A percentile compares a stretch with the other conserved stretches of the same genome.
Conservation (phyloP, 257 asterid species). For the Gynochthodes officinalis region DNA sequence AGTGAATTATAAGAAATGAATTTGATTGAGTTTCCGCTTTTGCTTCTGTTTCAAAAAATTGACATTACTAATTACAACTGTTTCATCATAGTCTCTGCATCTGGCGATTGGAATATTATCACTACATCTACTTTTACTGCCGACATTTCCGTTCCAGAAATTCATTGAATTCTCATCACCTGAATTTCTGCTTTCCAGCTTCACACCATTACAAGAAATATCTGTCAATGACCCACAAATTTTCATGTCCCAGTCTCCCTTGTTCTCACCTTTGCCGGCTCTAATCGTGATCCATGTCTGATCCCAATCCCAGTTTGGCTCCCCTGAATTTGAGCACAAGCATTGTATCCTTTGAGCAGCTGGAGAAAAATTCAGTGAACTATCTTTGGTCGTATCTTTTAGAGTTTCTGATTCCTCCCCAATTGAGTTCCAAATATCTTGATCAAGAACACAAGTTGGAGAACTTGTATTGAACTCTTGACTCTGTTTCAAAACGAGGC, state of each 20-base stretch:
- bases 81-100: slow-evolving; percentile 4
- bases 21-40: slow-evolving; percentile 13
- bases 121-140: slow-evolving; percentile 5
- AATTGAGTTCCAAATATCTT: slow-evolving; percentile 59
- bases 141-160: slow-evolving; percentile 3
- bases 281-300: slow-evolving; percentile 53
- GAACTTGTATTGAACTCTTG: slow-evolving; percentile 28
- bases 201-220: not conserved
- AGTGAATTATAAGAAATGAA: slow-evolving; percentile 3
- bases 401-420: slow-evolving; percentile 30
- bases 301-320: slow-evolving; percentile 33
- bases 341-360: slow-evolving; percentile 24
- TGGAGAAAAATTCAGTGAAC: slow-evolving; percentile 8
- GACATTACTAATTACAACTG: slow-evolving; percentile 18
- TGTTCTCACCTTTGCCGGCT: slow-evolving; percentile 19
- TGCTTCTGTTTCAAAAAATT: slow-evolving; percentile 16
- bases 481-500: not conserved
- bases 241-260: slow-evolving; percentile 1
- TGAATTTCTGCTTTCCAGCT: slow-evolving; percentile 16
- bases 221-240: slow-evolving; percentile 19
- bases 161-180: slow-evolving; percentile 10
- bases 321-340: slow-evolving; percentile 23
- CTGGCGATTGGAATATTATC: not conserved
- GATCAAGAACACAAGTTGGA: slow-evolving; percentile 76
- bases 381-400: slow-evolving; percentile 7